These are phyloP conservation scores for Dendrostoma leiphaemia DNA, from an alignment of 2,329 filamentous ascomycete genomes.

Conservation along the genomic window DNA sequence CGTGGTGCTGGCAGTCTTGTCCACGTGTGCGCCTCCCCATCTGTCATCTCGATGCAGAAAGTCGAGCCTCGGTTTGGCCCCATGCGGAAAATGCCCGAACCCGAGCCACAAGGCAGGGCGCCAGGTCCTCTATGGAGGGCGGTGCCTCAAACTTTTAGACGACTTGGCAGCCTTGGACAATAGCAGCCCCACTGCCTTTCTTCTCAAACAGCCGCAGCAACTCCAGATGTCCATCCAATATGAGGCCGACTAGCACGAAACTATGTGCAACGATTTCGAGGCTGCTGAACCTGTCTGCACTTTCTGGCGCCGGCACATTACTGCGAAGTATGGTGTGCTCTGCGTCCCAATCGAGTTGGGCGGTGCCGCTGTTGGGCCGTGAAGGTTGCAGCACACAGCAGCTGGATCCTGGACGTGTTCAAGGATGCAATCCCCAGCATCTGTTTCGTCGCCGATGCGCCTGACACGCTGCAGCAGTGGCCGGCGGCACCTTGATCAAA, in stretches of 20 bases:
- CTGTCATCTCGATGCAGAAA: background rate
- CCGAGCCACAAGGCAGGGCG: background rate
- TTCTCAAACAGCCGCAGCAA: background rate
- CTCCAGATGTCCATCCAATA: too few relatives aligned
- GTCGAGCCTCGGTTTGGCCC: background rate
- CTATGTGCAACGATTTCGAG: background rate
- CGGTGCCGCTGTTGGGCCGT: background rate
- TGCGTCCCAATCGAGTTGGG: background rate
- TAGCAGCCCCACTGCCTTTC: too few relatives aligned
- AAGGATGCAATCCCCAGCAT: background rate
- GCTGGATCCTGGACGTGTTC: background rate
- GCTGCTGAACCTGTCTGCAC: background rate
- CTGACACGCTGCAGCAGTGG: background rate
- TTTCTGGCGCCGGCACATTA: too few relatives aligned
- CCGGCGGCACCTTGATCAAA: background rate
- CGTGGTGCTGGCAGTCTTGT: conserved; percentile 2
- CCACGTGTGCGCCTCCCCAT: conserved; percentile 1
- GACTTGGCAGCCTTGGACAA: too few relatives aligned
- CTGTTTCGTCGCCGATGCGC: conserved; percentile 6
- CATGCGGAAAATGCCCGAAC: background rate
- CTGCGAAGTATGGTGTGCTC: background rate
- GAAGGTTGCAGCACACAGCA: background rate
- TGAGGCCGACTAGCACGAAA: too few relatives aligned
- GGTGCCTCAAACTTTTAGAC: too few relatives aligned
- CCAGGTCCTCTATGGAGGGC: too few relatives aligned